Base-by-base conservation (phyloP, 2,329 filamentous ascomycete genomes). In the Colletotrichum destructivum region DNA sequence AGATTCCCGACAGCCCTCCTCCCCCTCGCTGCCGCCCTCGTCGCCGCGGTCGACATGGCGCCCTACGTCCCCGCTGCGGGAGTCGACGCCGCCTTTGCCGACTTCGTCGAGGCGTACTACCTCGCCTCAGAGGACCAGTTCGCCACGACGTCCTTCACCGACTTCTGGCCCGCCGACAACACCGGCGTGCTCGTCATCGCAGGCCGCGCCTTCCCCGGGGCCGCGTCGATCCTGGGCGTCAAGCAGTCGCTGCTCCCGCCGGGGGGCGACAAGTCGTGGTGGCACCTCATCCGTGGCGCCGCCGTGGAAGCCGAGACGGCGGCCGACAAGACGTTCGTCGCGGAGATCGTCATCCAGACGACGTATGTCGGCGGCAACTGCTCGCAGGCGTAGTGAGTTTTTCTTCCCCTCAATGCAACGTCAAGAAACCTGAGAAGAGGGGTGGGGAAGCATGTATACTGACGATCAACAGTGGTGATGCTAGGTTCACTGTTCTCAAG, bases 101-200 rank as follows among this genome's bases (percentile, higher is more conserved):
- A 16, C 7, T 71, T 71, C 46, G 65, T 71, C 16, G 21, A 54
- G 6, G 65, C 49, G 46, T 71, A 69, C 65, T 71, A 71, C 59
- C 35, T 13, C 21, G 16, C 31, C 15, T 64, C 65, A 9, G 69
- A 71, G 2, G 59, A 71, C 47, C 59, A 71, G 18, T 26, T 8
- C n/a, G 46, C 65, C 1, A 71, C 52, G 2, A 49, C 66, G 3
- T 23, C 54, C 3, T 71, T 69, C 46, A 71, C 69, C 15, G 31
- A 71, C 65, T 71, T 71, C 40, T 71, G 69, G 69, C 65, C 65
- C 46, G n/a, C 69, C 13, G 31, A 59, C 46, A 54, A 46, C n/a
- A 18, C 11, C 49, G 49, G 49, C 49, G 23, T 35, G 31, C 54
- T 69, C 57, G 13, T 71, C 46, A 23, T 69, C 59, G 54, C 60